Base-by-base conservation (phyloP, 2,329 filamentous ascomycete genomes). In the Aspergillus tubingensis region DNA sequence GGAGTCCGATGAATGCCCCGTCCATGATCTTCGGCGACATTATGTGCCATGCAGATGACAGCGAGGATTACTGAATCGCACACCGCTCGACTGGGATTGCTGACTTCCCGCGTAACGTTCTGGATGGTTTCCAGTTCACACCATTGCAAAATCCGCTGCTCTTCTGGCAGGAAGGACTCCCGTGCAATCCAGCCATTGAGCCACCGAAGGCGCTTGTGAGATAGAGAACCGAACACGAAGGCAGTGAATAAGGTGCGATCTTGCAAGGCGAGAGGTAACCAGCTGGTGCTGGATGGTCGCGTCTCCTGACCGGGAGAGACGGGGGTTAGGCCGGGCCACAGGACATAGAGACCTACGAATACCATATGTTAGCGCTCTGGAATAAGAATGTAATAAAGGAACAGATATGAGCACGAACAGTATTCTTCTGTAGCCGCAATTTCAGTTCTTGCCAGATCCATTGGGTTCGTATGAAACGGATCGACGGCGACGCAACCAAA, bases 51-150 rank as follows among this genome's bases (percentile, higher is more conserved):
- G 48, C 74, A 74, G 19, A 76, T 68, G 0, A 78, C 74, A 23
- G 72, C 73, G 5, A 76, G 62, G 17, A 78, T 67, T 3, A 75
- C 70, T 3, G 74, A 71, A 62, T 78, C 75, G 27, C 70, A 70
- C 7, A 70, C 62, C 5, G 70, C 72, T 11, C 70, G 70, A n/a
- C 59, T 57, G 1, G 70, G 70, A 56, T 76, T 70, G 21, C 60
- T 62, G 44, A 78, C 65, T 19, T 74, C 73, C 32, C 69, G 57
- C n/a, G 73, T 76, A 21, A 77, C 73, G 57, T 73, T 64, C 39
- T 71, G 67, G 55, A 78, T 73, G 3, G 74, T 70, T 57, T 77
- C 73, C 56, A 69, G 65, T 56, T 75, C 72, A 39, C 66, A 70
- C 2, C 66, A n/a, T 41, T 68, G 59, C 8, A 74, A 54, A 0